These are phyloP conservation scores for Rhodotorula graminis DNA, from an alignment of 768 basidiomycete species.

Conservation along the genomic window DNA sequence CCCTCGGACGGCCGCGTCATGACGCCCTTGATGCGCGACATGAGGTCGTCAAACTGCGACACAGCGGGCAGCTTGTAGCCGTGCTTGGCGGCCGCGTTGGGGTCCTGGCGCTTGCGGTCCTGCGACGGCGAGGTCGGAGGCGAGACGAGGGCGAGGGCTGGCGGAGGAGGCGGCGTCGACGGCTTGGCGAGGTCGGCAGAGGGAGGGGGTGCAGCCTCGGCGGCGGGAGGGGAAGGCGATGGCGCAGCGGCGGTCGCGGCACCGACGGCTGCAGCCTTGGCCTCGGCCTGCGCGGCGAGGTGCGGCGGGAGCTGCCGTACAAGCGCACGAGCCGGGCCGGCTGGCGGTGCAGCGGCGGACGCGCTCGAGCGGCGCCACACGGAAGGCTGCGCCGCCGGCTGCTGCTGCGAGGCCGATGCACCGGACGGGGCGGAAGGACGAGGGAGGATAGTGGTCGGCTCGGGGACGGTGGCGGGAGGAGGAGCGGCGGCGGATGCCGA, in stretches of 20 bases:
- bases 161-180: not conserved
- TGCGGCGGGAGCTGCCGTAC: conserved; percentile 23
- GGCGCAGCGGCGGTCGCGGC: not conserved
- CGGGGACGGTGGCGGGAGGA: not conserved
- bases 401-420: not conserved
- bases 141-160: conserved; percentile 5
- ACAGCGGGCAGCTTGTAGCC: conserved; percentile 33
- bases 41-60: conserved; percentile 44
- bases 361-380: conserved; percentile 12
- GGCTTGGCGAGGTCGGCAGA: not conserved
- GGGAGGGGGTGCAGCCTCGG: not conserved
- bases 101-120: not conserved
- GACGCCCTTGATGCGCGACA: conserved; percentile 46
- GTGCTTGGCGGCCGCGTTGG: not conserved
- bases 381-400: not conserved
- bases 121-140: not conserved
- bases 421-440: not conserved
- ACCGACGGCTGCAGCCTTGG: not conserved
- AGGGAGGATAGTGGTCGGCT: not conserved
- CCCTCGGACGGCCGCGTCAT: conserved; percentile 41
- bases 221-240: not conserved
- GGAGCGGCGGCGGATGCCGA: not conserved
- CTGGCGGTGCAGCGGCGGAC: not conserved
- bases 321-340: not conserved
- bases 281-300: conserved; percentile 15